Percentiles rank a stretch among this genome's conserved stretches.
Evolutionary conservation across 176 grass and related monocot genomes (phyloP).

Genomic region (Carex scoparia): DNA sequence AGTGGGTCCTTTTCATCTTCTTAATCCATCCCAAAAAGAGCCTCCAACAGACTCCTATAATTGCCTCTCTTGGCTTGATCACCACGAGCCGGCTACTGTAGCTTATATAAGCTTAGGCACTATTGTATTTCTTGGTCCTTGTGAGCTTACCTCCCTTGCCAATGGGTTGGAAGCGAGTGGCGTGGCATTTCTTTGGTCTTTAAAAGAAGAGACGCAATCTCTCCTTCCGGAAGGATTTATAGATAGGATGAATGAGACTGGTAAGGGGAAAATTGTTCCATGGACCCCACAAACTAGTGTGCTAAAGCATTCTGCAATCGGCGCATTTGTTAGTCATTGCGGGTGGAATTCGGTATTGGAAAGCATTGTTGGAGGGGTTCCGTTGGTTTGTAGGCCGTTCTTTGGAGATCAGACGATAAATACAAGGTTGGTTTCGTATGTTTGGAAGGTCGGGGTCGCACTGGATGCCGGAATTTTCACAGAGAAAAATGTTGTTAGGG

Average conservation of each 20-base stretch:
- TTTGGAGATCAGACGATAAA: constrained; percentile 27
- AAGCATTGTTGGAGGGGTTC: constrained; percentile 16
- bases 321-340: constrained; percentile 31
- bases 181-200: constrained; percentile 33
- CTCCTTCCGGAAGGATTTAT: constrained; percentile 21
- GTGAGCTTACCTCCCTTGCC: constrained; percentile 22
- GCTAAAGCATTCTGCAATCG: constrained; percentile 14
- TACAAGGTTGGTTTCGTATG: constrained; percentile 15
- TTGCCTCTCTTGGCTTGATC: constrained; percentile 33
- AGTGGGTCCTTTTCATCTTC: constrained; percentile 29
- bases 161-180: constrained; percentile 24
- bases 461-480: constrained; percentile 19
- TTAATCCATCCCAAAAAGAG: background rate
- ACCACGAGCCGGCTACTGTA: constrained; percentile 6
- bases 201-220: constrained; percentile 6
- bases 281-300: constrained; percentile 24
- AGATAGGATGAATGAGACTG: constrained; percentile 12
- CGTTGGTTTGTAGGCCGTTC: constrained; percentile 28
- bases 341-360: constrained; percentile 35
- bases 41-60: background rate
- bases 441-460: constrained; percentile 21
- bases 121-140: background rate
- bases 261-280: constrained; percentile 20
- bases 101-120: constrained; percentile 32
- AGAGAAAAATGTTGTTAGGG: background rate